phyloP scores from a whole-genome alignment of 768 basidiomycete species.

The Pulveroboletus sp. region DNA sequence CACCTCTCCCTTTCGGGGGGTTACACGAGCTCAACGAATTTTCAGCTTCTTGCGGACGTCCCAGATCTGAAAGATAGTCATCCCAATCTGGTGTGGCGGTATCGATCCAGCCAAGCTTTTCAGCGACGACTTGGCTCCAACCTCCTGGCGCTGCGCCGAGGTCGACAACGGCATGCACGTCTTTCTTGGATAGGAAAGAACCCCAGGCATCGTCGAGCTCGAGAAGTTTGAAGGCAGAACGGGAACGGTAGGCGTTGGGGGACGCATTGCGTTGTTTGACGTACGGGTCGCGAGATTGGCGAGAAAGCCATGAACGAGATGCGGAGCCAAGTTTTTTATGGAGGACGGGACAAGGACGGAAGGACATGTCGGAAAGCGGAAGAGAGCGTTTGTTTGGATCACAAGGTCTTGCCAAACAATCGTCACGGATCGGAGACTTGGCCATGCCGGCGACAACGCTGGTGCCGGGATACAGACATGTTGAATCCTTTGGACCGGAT shows the following conservation, averaged over 20 bases:
- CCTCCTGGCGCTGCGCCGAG: slow-evolving; percentile 92
- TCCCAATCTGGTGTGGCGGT: neutral
- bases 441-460: slow-evolving; percentile 30
- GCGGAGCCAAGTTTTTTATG: slow-evolving; percentile 37
- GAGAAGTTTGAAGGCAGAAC: slow-evolving; percentile 90
- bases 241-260: slow-evolving; percentile 63
- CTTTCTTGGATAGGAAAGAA: slow-evolving; percentile 46
- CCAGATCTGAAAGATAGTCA: neutral
- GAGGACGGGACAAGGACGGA: slow-evolving; percentile 34
- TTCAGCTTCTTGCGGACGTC: neutral
- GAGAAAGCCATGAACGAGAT: slow-evolving; percentile 60
- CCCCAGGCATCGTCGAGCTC: slow-evolving; percentile 65
- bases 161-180: slow-evolving; percentile 72
- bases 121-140: slow-evolving; percentile 85
- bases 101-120: slow-evolving; percentile 52
- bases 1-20: slow-evolving; percentile 25
- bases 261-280: slow-evolving; percentile 53
- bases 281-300: slow-evolving; percentile 71
- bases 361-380: slow-evolving; percentile 25
- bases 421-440: neutral
- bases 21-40: slow-evolving; percentile 18
- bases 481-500: slow-evolving; percentile 65
- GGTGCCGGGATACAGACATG: slow-evolving; percentile 62
- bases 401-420: slow-evolving; percentile 22
- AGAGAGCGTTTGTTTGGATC: slow-evolving; percentile 25